phyloP scores from a whole-genome alignment of 164 flowering plant species.

The Chloranthus sessilifolius region DNA sequence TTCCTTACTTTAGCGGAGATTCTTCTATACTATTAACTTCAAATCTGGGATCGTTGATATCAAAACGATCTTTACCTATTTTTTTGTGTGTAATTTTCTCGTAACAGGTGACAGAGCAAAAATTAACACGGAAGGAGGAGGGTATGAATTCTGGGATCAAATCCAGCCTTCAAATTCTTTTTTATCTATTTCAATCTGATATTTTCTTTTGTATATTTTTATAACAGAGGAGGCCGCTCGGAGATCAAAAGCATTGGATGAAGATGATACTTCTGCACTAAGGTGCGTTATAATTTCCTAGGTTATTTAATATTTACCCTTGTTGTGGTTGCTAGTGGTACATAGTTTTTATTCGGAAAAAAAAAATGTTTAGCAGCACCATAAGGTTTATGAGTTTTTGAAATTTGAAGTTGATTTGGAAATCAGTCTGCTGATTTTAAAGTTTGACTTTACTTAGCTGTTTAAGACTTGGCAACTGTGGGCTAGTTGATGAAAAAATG shows the following conservation, averaged over 20 bases:
- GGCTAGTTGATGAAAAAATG: no score
- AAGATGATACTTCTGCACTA: constrained; percentile 42
- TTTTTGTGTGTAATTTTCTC: constrained; percentile 4
- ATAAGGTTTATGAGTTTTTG: no score
- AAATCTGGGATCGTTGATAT: no score
- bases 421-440: no score
- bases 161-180: not conserved
- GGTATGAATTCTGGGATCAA: constrained; percentile 30
- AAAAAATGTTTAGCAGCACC: no score
- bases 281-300: constrained; percentile 42
- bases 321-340: not conserved
- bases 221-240: constrained; percentile 71
- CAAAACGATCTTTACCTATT: constrained; percentile 2
- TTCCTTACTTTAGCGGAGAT: no score
- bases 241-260: constrained; percentile 70
- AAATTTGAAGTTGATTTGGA: no score
- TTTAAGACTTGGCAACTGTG: no score
- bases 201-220: not conserved
- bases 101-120: constrained; percentile 60
- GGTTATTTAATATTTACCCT: not conserved
- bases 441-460: no score
- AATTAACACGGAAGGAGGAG: constrained; percentile 64
- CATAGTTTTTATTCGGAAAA: not conserved
- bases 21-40: no score
- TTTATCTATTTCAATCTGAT: not conserved